Percentiles rank a stretch among this genome's conserved stretches.
These are phyloP conservation scores for Hypholoma sublateritium DNA, from an alignment of 768 basidiomycete species.

Conservation along the genomic window DNA sequence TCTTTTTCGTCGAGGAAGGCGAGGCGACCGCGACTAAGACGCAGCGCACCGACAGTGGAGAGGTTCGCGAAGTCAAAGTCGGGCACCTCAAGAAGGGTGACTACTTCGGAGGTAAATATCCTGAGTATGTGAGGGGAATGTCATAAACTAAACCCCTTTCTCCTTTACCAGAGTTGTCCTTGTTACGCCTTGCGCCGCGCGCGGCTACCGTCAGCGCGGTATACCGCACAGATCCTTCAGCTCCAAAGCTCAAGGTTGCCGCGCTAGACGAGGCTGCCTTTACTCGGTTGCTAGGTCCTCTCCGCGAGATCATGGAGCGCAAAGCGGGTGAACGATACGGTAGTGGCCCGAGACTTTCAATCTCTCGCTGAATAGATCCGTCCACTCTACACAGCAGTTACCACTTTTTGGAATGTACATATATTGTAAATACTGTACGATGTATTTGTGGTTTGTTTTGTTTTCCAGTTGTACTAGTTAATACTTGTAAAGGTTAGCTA, in stretches of 20 bases:
- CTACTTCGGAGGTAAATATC: constrained; percentile 89
- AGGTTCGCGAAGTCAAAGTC: constrained; percentile 65
- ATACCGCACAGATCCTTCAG: constrained; percentile 42
- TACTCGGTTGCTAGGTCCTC: constrained; percentile 88
- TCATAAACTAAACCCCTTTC: neutral
- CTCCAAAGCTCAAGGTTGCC: constrained; percentile 84
- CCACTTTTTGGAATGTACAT: constrained; percentile 4
- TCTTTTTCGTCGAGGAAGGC: constrained; percentile 97
- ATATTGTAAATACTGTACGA: neutral
- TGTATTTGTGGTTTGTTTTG: neutral
- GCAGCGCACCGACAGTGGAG: constrained; percentile 56
- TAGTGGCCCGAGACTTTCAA: constrained; percentile 21
- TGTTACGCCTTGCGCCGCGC: constrained; percentile 85
- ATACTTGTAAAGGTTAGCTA: no score
- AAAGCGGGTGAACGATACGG: constrained; percentile 79
- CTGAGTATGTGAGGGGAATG: constrained; percentile 5
- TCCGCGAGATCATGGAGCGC: constrained; percentile 91
- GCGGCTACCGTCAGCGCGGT: constrained; percentile 95
- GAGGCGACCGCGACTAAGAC: constrained; percentile 85
- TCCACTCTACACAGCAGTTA: neutral
- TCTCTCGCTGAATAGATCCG: constrained; percentile 26
- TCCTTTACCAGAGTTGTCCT: constrained; percentile 71
- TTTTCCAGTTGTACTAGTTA: neutral
- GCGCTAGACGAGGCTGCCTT: constrained; percentile 92
- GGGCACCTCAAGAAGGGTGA: constrained; percentile 85